Base-by-base conservation (phyloP, 257 asterid genomes). In the Ocimum tenuiflorum region DNA sequence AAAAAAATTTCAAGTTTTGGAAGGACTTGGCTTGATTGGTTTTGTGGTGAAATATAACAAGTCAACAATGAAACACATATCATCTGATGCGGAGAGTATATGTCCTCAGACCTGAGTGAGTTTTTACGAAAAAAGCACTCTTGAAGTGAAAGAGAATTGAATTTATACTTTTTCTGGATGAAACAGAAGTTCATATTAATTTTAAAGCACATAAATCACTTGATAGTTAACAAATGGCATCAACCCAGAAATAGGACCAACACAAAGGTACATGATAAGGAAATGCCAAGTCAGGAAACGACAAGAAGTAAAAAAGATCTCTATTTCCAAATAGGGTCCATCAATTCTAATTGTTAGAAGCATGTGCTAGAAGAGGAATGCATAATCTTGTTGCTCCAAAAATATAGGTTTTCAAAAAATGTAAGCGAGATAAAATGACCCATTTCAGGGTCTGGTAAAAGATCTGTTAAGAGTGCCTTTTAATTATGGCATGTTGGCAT, bases 51-150 rank as follows among this genome's bases (percentile, higher is more conserved):
- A 49, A 24, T 22, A 5, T 51, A 55, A 51, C 33, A 48, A 60
- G 8, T 36, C 38, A 59, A 47, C 35, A 64, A 63, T 9, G 51
- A 14, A 48, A 23, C 58, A 22, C 6, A 18, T n/a, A 23, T 58
- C 58, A 51, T 45, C 45, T 0, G 13, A 12, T 29, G 31, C 29
- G 46, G 59, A 55, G 23, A 35, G 31, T 27, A 38, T 2, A 54
- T 56, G 18, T 65, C 56, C 47, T 64, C 45, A 50, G 22, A 46
- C 56, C 39, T 64, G 45, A 50, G 22, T 46, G 50, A 51, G 29
- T 51, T 48, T 63, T 51, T n/a, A 38, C 41, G 64, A 49, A 62
- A 33, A 46, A 65, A 52, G 19, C 38, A 56, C 18, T 47, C 48
- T 13, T 51, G 36, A 45, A 23, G 11, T 43, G 27, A 9, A 45